Percentiles rank a stretch among this genome's conserved stretches.
Evolutionary conservation across 371 early-diverging fungal species (phyloP).

Genomic region (Actinomucor elegans): DNA sequence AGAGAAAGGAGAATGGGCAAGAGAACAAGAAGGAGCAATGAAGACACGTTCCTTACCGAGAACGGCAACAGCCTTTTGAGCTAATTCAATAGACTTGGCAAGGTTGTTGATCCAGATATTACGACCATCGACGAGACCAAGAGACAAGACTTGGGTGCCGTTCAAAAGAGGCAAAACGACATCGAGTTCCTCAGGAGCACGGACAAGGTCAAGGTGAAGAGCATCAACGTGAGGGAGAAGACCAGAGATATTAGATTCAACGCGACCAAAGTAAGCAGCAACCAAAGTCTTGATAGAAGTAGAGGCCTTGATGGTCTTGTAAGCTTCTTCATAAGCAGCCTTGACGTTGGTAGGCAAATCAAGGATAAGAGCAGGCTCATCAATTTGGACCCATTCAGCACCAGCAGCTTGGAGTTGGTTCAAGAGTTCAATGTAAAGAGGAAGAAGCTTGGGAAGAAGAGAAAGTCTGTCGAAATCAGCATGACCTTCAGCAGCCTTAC

Average conservation of each 20-base stretch:
- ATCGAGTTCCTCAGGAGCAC: conserved; percentile 84
- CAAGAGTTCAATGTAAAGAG: conserved; percentile 79
- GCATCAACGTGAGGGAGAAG: conserved; percentile 76
- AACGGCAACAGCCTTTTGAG: conserved; percentile 64
- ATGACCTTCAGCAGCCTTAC: conserved; percentile 75
- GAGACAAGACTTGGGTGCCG: conserved; percentile 68
- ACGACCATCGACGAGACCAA: conserved; percentile 93
- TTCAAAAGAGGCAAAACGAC: conserved; percentile 57
- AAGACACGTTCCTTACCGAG: conserved; percentile 75
- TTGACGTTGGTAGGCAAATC: conserved; percentile 64
- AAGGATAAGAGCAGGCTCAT: conserved; percentile 86
- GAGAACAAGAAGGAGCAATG: conserved; percentile 87
- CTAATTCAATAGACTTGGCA: conserved; percentile 66
- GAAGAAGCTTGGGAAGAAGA: conserved; percentile 75
- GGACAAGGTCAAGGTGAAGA: conserved; percentile 90
- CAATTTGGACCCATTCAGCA: conserved; percentile 91
- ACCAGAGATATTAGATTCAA: conserved; percentile 71
- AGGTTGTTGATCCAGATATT: conserved; percentile 97
- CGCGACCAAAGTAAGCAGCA: conserved; percentile 93
- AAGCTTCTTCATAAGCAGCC: conserved; percentile 58
- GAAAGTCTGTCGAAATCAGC: conserved; percentile 67
- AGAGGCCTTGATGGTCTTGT: conserved; percentile 63
- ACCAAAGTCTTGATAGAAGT: conserved; percentile 72
- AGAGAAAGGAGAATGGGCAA: conserved; percentile 92
- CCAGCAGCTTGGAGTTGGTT: conserved; percentile 79